phyloP scores from a whole-genome alignment of 2,329 filamentous ascomycete genomes.

The Pseudogymnoascus sp. region DNA sequence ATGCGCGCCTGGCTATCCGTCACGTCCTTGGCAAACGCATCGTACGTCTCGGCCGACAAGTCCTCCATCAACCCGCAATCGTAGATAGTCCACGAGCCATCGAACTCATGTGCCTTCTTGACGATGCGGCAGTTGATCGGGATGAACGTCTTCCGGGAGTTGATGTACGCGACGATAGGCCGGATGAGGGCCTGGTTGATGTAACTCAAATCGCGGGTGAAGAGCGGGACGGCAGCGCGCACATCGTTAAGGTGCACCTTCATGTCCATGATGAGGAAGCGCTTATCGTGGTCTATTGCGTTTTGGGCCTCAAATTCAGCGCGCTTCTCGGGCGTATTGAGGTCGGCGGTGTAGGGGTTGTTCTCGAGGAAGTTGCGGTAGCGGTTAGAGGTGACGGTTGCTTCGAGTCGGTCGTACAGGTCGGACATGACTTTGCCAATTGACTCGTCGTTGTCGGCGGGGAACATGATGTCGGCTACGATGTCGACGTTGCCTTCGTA shows the following conservation, averaged over 20 bases:
- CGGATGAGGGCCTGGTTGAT: slow-evolving; percentile 92
- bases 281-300: slow-evolving; percentile 47
- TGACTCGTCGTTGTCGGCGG: slow-evolving; percentile 76
- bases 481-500: slow-evolving; percentile 96
- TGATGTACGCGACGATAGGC: slow-evolving; percentile 97
- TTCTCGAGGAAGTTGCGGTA: slow-evolving; percentile 52
- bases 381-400: slow-evolving; percentile 74
- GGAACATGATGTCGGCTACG: slow-evolving; percentile 90
- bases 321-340: slow-evolving; percentile 21
- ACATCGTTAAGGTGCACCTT: slow-evolving; percentile 94
- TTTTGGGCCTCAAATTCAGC: slow-evolving; percentile 23
- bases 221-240: slow-evolving; percentile 83
- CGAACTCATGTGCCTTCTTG: slow-evolving; percentile 80
- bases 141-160: slow-evolving; percentile 89
- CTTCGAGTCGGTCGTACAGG: slow-evolving; percentile 92
- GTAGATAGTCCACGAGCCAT: slow-evolving; percentile 90
- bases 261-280: slow-evolving; percentile 87
- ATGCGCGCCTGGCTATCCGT: slow-evolving; percentile 80
- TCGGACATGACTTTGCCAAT: slow-evolving; percentile 93
- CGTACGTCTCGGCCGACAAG: slow-evolving; percentile 84
- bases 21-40: slow-evolving; percentile 86
- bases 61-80: slow-evolving; percentile 94
- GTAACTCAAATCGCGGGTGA: slow-evolving; percentile 86
- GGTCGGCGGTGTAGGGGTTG: slow-evolving; percentile 27
- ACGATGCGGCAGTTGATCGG: slow-evolving; percentile 91